phyloP scores from a whole-genome alignment of 768 basidiomycete genomes.

The Cystobasidium onofrii region DNA sequence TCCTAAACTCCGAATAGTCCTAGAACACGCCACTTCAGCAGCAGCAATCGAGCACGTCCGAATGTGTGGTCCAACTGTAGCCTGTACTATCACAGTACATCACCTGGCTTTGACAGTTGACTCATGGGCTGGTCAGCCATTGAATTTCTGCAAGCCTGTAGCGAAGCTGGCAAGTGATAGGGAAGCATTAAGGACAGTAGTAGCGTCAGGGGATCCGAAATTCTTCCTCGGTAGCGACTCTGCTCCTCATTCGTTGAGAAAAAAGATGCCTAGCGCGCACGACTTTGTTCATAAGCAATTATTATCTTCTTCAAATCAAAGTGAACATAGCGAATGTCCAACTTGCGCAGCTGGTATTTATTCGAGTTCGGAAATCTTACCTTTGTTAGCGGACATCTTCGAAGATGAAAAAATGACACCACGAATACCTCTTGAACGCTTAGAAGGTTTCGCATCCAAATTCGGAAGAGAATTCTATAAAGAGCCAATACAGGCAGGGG shows the following conservation, averaged over 20 bases:
- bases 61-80: conserved; percentile 65
- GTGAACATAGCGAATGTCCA: conserved; percentile 53
- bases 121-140: conserved; percentile 90
- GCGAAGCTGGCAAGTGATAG: conserved; percentile 93
- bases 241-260: conserved; percentile 68
- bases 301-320: conserved; percentile 30
- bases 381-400: conserved; percentile 77
- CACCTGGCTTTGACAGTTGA: conserved; percentile 90
- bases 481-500: conserved; percentile 39
- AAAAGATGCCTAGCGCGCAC: conserved; percentile 42
- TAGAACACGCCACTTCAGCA: conserved; percentile 91
- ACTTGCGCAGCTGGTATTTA: conserved; percentile 93
- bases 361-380: conserved; percentile 83
- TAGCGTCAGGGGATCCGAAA: conserved; percentile 64
- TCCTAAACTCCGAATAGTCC: conserved; percentile 82
- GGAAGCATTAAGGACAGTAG: conserved; percentile 65
- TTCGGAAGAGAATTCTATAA: conserved; percentile 75
- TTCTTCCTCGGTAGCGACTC: conserved; percentile 98
- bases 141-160: conserved; percentile 95
- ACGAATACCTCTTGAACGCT: conserved; percentile 71
- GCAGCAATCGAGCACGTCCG: conserved; percentile 82
- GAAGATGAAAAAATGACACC: conserved; percentile 76
- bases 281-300: conserved; percentile 24
- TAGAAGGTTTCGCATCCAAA: conserved; percentile 68
- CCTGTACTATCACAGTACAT: conserved; percentile 93